phyloP scores from a whole-genome alignment of 768 basidiomycete genomes.

The Podaxis sp. region DNA sequence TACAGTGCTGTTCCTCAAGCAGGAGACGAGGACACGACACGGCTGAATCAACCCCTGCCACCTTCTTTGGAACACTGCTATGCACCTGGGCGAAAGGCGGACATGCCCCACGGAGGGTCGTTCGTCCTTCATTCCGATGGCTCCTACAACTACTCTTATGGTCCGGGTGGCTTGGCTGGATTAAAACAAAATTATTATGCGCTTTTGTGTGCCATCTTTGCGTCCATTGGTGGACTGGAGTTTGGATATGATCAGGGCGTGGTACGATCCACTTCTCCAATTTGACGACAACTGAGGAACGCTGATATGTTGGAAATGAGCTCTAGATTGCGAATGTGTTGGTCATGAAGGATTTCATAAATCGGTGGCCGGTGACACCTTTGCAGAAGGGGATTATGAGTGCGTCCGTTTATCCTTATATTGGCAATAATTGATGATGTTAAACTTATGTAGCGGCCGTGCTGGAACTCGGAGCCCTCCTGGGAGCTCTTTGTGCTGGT shows the following conservation, averaged over 20 bases:
- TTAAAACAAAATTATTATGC: constrained; percentile 64
- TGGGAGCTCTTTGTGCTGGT: constrained; percentile 70
- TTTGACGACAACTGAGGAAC: not conserved
- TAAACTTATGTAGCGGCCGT: constrained; percentile 55
- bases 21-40: not conserved
- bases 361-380: constrained; percentile 67
- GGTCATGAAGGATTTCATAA: constrained; percentile 74
- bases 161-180: constrained; percentile 65
- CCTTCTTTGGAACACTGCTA: not conserved
- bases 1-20: constrained; percentile 4
- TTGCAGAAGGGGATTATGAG: constrained; percentile 79
- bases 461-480: constrained; percentile 74
- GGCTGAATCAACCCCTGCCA: not conserved
- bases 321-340: constrained; percentile 74
- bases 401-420: constrained; percentile 30
- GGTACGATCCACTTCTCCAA: constrained; percentile 24
- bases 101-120: constrained; percentile 22
- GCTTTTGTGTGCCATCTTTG: constrained; percentile 68
- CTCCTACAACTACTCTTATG: constrained; percentile 68
- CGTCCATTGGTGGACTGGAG: constrained; percentile 72
- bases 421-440: not conserved
- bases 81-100: not conserved
- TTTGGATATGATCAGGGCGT: constrained; percentile 88
- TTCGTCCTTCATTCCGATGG: constrained; percentile 35
- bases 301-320: not conserved